Percentiles rank a stretch among this genome's conserved stretches.
Conservation (phyloP, 2,329 filamentous ascomycete genomes). For the Paracamarosporium sp. region DNA sequence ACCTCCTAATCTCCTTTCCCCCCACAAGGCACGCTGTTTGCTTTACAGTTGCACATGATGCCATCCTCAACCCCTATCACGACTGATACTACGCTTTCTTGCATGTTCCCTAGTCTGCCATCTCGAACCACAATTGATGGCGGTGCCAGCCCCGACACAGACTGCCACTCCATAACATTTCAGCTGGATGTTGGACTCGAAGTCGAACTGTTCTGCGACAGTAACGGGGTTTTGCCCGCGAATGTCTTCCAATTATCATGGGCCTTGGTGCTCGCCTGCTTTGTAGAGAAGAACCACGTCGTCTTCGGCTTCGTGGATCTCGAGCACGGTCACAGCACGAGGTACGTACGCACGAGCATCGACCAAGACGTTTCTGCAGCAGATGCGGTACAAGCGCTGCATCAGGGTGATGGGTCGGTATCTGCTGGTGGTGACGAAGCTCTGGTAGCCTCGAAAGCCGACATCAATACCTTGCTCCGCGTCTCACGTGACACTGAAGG, state of each 20-base stretch:
- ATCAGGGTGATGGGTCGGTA: background rate
- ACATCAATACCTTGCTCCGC: background rate
- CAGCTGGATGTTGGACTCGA: conserved; percentile 1
- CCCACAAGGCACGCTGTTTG: background rate
- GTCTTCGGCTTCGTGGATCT: background rate
- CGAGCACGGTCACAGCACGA: background rate
- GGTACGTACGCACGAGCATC: background rate
- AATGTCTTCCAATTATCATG: background rate
- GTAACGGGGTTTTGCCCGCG: background rate
- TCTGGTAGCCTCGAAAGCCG: background rate
- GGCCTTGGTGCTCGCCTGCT: conserved; percentile 1
- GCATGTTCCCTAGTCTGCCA: background rate
- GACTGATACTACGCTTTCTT: background rate
- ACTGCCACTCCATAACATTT: background rate
- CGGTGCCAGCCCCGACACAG: background rate
- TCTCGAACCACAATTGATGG: background rate
- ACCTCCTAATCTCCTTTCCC: background rate
- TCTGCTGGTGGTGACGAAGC: background rate
- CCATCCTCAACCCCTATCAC: background rate
- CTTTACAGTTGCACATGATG: background rate
- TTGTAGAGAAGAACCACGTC: background rate
- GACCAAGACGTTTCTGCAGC: background rate
- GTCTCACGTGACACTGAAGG: background rate
- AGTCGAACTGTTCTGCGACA: conserved; percentile 1
- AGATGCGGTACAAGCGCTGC: background rate